A percentile compares a stretch with the other conserved stretches of the same genome.
These are phyloP conservation scores for Dichotomocladium elegans DNA, from an alignment of 371 early-diverging fungal genomes.

Conservation along the genomic window DNA sequence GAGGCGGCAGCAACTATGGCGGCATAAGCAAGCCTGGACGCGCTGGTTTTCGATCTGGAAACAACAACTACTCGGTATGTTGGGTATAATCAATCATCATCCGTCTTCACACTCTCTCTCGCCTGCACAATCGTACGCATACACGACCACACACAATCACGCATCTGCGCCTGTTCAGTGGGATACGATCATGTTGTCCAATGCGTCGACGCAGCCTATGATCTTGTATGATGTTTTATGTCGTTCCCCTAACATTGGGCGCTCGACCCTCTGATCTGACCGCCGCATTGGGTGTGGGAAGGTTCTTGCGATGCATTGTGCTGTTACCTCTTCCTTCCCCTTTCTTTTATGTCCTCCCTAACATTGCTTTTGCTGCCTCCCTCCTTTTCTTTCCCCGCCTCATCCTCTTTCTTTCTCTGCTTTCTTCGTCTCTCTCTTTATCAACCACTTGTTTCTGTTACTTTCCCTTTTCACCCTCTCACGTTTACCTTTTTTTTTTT, in stretches of 20 bases:
- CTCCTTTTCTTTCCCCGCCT: slow-evolving; percentile 1
- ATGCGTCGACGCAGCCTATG: neutral
- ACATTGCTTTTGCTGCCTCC: too few species aligned
- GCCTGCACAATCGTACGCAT: slow-evolving; percentile 5
- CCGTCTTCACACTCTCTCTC: neutral
- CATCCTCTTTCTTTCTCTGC: slow-evolving; percentile 13
- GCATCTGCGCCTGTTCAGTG: neutral
- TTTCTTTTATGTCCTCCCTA: neutral
- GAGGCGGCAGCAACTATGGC: slow-evolving; percentile 14
- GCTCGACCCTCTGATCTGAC: neutral
- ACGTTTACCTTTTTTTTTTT: slow-evolving; percentile 9
- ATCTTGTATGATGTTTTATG: neutral
- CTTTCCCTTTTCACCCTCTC: slow-evolving; percentile 1
- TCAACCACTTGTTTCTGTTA: neutral
- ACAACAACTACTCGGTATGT: slow-evolving; percentile 23
- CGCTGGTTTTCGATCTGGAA: slow-evolving; percentile 13
- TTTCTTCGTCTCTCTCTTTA: slow-evolving; percentile 11
- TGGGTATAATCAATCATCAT: slow-evolving; percentile 1
- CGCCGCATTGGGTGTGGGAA: neutral
- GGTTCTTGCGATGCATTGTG: neutral
- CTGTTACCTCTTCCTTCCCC: slow-evolving; percentile 2
- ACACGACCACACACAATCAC: slow-evolving; percentile 5
- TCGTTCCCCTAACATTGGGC: neutral
- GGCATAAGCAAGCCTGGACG: slow-evolving; percentile 14
- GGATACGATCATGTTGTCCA: neutral